Percentiles rank a stretch among this genome's conserved stretches.
These are phyloP conservation scores for Dactylonectria estremocensis DNA, from an alignment of 2,329 filamentous ascomycete species.

Conservation along the genomic window DNA sequence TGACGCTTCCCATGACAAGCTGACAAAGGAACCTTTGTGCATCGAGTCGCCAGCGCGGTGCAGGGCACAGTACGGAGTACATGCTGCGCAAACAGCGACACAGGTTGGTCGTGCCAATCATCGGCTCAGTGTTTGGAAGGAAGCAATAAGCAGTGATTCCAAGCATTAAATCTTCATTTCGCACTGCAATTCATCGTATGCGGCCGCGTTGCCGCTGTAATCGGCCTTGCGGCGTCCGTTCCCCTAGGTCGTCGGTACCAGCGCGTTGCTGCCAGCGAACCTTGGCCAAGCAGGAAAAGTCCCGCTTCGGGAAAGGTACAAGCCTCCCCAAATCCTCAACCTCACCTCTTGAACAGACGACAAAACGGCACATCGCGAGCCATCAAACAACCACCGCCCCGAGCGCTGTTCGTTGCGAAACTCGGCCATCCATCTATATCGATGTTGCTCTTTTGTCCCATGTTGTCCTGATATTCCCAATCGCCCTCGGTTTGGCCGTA, in stretches of 20 bases:
- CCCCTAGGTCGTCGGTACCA: constrained; percentile 42
- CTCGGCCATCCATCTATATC: constrained; percentile 63
- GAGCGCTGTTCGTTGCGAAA: constrained; percentile 59
- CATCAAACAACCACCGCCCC: constrained; percentile 66
- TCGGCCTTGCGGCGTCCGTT: constrained; percentile 29
- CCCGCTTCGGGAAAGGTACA: constrained; percentile 59
- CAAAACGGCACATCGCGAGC: constrained; percentile 64
- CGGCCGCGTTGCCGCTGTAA: constrained; percentile 16
- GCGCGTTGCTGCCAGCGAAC: constrained; percentile 39
- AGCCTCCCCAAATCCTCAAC: constrained; percentile 65
- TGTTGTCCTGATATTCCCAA: constrained; percentile 65
- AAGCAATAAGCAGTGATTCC: constrained; percentile 14
- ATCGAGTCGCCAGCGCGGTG: constrained; percentile 37
- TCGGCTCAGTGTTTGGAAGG: constrained; percentile 15
- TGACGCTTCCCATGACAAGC: constrained; percentile 28
- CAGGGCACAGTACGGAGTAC: constrained; percentile 43
- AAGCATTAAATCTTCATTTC: not conserved
- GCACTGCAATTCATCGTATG: constrained; percentile 3
- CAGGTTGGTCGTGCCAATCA: constrained; percentile 19
- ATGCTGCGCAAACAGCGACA: constrained; percentile 33
- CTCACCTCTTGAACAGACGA: constrained; percentile 69
- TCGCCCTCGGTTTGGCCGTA: constrained; percentile 64
- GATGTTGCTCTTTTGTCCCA: constrained; percentile 66
- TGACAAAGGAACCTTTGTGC: constrained; percentile 36
- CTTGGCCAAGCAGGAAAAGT: constrained; percentile 50